Base-by-base conservation (phyloP, 1,139 yeast species). In the Suhomyces bolitotheri region DNA sequence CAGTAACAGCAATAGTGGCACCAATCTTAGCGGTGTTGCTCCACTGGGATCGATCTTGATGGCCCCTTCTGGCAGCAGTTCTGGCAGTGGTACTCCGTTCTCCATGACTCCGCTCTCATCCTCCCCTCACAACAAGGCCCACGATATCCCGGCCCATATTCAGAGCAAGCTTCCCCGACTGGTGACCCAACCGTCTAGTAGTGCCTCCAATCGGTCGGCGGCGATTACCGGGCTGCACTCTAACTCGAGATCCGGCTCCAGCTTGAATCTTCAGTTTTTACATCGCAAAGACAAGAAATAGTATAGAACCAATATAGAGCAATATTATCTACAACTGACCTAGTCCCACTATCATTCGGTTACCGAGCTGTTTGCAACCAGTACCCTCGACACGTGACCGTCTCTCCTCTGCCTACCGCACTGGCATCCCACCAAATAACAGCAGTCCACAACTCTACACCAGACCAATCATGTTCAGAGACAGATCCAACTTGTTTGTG, bases 401-500 rank as follows among this genome's bases (percentile, higher is more conserved):
- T n/a, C n/a, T n/a, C n/a, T n/a, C n/a, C n/a, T n/a, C n/a, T n/a
- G n/a, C n/a, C n/a, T n/a, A n/a, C n/a, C n/a, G n/a, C n/a, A n/a
- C n/a, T n/a, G n/a, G n/a, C n/a, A n/a, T n/a, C n/a, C n/a, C n/a
- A n/a, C n/a, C n/a, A n/a, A n/a, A n/a, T n/a, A n/a, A n/a, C n/a
- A n/a, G n/a, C n/a, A n/a, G n/a, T n/a, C n/a, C n/a, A n/a, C n/a
- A n/a, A n/a, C n/a, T n/a, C n/a, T n/a, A n/a, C n/a, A n/a, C n/a
- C n/a, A n/a, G n/a, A n/a, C n/a, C n/a, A n/a, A n/a, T n/a, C 19
- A 81, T 82, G 90, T 80, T 78, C 50, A 73, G 92, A 58, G 89
- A 82, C 54, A 66, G 92, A 54, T 82, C 92, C 17, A 82, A 82
- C 49, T 60, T 84, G 35, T 83, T 66, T 54, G 64, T 83, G 20